Conservation (phyloP, 2,329 filamentous ascomycete species). For the Myriosclerotinia duriaeana region DNA sequence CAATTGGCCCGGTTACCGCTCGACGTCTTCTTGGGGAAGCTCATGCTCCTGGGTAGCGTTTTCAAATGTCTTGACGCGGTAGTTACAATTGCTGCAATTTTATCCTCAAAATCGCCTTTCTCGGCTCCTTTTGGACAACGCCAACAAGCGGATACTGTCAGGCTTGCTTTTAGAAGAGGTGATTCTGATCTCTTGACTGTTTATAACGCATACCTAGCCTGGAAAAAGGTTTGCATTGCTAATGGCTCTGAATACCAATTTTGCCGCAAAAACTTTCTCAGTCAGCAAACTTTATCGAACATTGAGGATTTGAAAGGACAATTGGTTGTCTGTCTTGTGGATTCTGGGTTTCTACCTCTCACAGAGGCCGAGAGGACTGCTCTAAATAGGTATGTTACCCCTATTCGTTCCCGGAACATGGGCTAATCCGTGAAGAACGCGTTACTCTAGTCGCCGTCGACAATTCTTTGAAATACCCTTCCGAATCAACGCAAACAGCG, state of each 20-base stretch:
- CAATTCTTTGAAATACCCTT: slow-evolving; percentile 79
- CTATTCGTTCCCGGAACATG: background rate
- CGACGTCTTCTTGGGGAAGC: slow-evolving; percentile 91
- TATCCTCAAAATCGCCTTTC: slow-evolving; percentile 95
- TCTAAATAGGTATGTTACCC: slow-evolving; percentile 57
- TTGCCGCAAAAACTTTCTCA: slow-evolving; percentile 92
- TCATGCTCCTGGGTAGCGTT: slow-evolving; percentile 80
- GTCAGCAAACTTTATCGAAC: slow-evolving; percentile 80
- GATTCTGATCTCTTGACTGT: slow-evolving; percentile 91
- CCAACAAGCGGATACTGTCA: slow-evolving; percentile 76
- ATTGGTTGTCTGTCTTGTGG: slow-evolving; percentile 77
- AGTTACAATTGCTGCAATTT: slow-evolving; percentile 85
- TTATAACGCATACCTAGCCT: slow-evolving; percentile 89
- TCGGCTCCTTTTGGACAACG: slow-evolving; percentile 81
- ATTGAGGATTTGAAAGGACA: slow-evolving; percentile 97
- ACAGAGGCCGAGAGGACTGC: slow-evolving; percentile 69
- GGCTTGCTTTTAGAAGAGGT: slow-evolving; percentile 75
- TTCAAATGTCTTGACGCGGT: slow-evolving; percentile 92
- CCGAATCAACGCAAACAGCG: slow-evolving; percentile 71
- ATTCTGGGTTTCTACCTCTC: slow-evolving; percentile 78
- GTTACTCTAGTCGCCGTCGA: slow-evolving; percentile 64
- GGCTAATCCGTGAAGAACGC: slow-evolving; percentile 44
- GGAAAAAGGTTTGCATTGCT: slow-evolving; percentile 78
- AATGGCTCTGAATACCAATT: slow-evolving; percentile 78
- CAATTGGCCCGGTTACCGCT: slow-evolving; percentile 87